Evolutionary conservation across 352 stramenopile species (phyloP), one percentile per base, ranked within the genome.

Genomic region (Globisporangium nagaii): DNA sequence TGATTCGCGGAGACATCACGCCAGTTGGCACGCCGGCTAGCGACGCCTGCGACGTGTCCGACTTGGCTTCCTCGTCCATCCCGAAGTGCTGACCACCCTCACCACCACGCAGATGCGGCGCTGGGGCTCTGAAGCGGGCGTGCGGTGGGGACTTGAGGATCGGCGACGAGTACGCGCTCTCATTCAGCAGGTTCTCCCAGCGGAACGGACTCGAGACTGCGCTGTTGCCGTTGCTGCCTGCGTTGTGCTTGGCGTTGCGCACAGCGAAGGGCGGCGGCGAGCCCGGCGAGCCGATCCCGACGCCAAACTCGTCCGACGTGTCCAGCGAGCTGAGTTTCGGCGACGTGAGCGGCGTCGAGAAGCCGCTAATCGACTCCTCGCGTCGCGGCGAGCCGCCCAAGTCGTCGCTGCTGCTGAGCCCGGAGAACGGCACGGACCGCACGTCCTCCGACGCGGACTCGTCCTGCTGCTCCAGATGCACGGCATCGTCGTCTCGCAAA

Each of bases 231-330:
- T 49, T 49, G 10, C 58, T 50, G 12, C 24, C 28, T 13, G 46
- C 55, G 20, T 54, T 39, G 11, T 55, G 58, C 34, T 32, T 46
- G 30, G 44, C 35, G 10, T 36, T 45, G 7, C 45, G 55, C 28
- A 88, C 60, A 15, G 83, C 83, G 68, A 93, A 93, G 0, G 83
- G 83, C 4, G 80, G 83, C 32, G 83, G 79, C 0, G 83, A 93
- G 1, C 55, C 53, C 9, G 82, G 78, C 35, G 79, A 87, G 8
- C 58, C 53, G 7, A 75, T 62, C 0, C 59, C 58, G 10, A 68
- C 59, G 8, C 52, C 61, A 57, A 87, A 87, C 24, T 79, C 79
- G 22, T 64, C 69, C 3, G 70, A 84, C 2, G 72, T 80, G 41
- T 80, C 75, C n/a, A 86, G 55, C 4, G 71, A 75, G 19, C 73